Percentiles rank a stretch among this genome's conserved stretches.
Conservation (phyloP, 2,329 filamentous ascomycete species). For the Sclerotinia minor region DNA sequence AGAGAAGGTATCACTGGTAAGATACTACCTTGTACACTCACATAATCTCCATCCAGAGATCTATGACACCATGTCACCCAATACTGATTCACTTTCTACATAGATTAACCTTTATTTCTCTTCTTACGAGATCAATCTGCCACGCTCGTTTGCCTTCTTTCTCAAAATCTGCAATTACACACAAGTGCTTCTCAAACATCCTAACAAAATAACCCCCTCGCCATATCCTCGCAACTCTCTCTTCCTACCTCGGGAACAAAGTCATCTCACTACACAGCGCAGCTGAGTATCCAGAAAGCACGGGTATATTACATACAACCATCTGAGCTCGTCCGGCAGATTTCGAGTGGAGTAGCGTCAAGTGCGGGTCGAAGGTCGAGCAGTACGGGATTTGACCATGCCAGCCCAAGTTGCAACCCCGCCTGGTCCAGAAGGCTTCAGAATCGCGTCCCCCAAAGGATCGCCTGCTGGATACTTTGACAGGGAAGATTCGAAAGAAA, state of each 20-base stretch:
- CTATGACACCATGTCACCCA: neutral
- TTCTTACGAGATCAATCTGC: neutral
- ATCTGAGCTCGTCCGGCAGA: neutral
- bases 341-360: constrained; percentile 14
- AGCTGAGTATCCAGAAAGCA: constrained; percentile 2
- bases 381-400: constrained; percentile 5
- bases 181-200: neutral
- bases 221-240: neutral
- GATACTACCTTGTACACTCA: constrained; percentile 15
- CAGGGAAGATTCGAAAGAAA: constrained; percentile 34
- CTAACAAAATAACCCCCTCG: neutral
- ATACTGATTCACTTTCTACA: constrained; percentile 18
- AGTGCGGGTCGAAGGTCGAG: constrained; percentile 17
- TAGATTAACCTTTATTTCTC: neutral
- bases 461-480: constrained; percentile 26
- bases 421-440: constrained; percentile 28
- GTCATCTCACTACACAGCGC: neutral
- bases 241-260: neutral
- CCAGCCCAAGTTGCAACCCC: constrained; percentile 32
- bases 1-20: constrained; percentile 18
- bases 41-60: neutral
- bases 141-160: constrained; percentile 4
- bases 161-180: neutral
- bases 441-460: constrained; percentile 25
- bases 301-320: constrained; percentile 11